Base-by-base conservation (phyloP, 208 protist genomes). In the Leishmania martiniquensis region DNA sequence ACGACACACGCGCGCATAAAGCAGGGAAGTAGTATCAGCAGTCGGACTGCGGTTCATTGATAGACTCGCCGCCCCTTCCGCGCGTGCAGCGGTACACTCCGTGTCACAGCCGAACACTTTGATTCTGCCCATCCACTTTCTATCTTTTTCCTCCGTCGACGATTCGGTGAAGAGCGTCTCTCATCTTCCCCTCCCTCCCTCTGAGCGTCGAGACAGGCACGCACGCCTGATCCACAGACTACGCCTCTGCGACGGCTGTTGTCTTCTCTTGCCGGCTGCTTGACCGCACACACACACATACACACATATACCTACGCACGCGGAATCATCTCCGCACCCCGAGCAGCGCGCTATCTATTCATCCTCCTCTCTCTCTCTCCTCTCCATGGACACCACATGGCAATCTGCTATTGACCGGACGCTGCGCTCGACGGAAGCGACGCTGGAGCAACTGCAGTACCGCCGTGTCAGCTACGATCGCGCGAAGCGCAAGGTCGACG, bases 341-440 rank as follows among this genome's bases (percentile, higher is more conserved):
- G 3, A 73, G 69, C 44, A 60, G 51, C 32, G 1, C 44, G 42
- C 39, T 9, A 44, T 63, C 17, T 15, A 9, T 75, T 17, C 12
- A 29, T 75, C 44, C 3, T 7, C 65, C 65, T 49, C 55, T 77
- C 60, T 45, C 13, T 70, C 12, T 32, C 29, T 15, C 51, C 45
- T 4, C 17, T 44, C 52, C 57, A 84, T 87, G 83, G 52, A 77
- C 29, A 37, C 63, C 37, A 39, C 69, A 29, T 89, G 85, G 85
- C 65, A 78, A 51, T 67, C 54, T 12, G 80, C 83, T 9, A 77
- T 89, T 9, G 85, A 89, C 75, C 82, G 76, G 32, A 90, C 85
- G 55, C 79, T 95, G 72, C 85, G 85, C 45, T 80, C 68, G 66
- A 90, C 91, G 12, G 82, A 85, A 67, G 87, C 78, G 29, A 91